Percentiles rank a stretch among this genome's conserved stretches.
Conservation (phyloP, 345 rosid species). For the Bruguiera gymnorhiza region DNA sequence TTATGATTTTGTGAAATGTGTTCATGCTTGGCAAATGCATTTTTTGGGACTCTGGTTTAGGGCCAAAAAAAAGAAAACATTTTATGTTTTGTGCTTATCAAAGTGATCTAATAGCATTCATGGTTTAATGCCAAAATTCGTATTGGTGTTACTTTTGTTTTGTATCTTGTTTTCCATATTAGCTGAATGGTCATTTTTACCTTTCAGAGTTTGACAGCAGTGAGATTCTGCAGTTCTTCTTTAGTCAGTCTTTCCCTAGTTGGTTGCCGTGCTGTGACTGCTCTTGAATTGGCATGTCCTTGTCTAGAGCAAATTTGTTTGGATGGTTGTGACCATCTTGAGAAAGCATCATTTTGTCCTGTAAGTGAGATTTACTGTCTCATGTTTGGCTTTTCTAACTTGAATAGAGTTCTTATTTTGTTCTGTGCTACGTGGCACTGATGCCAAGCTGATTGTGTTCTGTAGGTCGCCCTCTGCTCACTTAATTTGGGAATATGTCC, state of each 20-base stretch:
- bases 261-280: slow-evolving; percentile 76
- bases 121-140: not conserved
- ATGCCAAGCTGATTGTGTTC: not conserved
- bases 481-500: slow-evolving; percentile 95
- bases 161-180: not conserved
- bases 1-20: not conserved
- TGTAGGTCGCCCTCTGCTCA: slow-evolving; percentile 78
- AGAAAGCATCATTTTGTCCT: slow-evolving; percentile 79
- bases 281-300: slow-evolving; percentile 78
- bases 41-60: too few species aligned
- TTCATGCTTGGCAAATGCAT: not conserved
- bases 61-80: not conserved
- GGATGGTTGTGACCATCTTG: slow-evolving; percentile 97
- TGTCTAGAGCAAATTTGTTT: slow-evolving; percentile 73
- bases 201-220: slow-evolving; percentile 71
- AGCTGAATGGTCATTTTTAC: slow-evolving; percentile 9
- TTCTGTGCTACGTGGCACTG: not conserved
- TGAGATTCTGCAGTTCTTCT: slow-evolving; percentile 69
- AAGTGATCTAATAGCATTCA: not conserved
- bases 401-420: not conserved
- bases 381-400: not conserved
- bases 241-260: slow-evolving; percentile 80
- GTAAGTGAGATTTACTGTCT: slow-evolving; percentile 43
- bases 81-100: not conserved
- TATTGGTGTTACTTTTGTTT: not conserved